Evolutionary conservation across 257 asterid species (phyloP).

Genomic region (Penstemon davidsonii): DNA sequence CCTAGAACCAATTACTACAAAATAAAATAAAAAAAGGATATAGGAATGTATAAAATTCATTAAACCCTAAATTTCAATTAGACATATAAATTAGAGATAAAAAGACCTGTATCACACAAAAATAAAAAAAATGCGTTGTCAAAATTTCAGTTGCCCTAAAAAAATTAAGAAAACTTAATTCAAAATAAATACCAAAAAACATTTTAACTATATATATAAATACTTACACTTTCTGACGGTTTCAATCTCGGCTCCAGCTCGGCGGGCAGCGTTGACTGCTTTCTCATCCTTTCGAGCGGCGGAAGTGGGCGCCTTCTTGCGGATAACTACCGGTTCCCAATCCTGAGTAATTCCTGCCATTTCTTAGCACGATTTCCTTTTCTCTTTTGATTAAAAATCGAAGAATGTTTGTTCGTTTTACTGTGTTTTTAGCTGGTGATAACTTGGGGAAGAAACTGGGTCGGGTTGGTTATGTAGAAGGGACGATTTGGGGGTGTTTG

Average conservation of each 20-base stretch:
- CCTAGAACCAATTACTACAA: too few species aligned
- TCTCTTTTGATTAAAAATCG: background rate
- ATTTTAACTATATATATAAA: too few species aligned
- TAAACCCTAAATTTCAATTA: too few species aligned
- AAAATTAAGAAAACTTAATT: too few species aligned
- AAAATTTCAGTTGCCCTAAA: background rate
- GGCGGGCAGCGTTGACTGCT: conserved; percentile 98
- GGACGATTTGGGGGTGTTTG: conserved; percentile 24
- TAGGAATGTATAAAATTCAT: background rate
- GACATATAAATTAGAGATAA: background rate
- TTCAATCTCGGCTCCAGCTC: conserved; percentile 92
- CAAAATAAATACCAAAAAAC: too few species aligned
- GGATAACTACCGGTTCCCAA: conserved; percentile 91
- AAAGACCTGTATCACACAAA: background rate
- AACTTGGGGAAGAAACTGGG: background rate
- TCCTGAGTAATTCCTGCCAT: conserved; percentile 74
- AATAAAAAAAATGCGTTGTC: background rate
- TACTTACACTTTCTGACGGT: conserved; percentile 65
- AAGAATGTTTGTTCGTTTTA: too few species aligned
- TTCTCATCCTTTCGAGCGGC: conserved; percentile 96
- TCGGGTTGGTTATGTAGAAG: background rate
- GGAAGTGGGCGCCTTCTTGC: conserved; percentile 88
- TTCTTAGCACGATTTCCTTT: conserved; percentile 33
- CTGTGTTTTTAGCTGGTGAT: background rate
- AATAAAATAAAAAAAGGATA: background rate